A percentile compares a stretch with the other conserved stretches of the same genome.
Evolutionary conservation across 2,329 filamentous ascomycete species (phyloP).

Genomic region (Exophiala bonariae): DNA sequence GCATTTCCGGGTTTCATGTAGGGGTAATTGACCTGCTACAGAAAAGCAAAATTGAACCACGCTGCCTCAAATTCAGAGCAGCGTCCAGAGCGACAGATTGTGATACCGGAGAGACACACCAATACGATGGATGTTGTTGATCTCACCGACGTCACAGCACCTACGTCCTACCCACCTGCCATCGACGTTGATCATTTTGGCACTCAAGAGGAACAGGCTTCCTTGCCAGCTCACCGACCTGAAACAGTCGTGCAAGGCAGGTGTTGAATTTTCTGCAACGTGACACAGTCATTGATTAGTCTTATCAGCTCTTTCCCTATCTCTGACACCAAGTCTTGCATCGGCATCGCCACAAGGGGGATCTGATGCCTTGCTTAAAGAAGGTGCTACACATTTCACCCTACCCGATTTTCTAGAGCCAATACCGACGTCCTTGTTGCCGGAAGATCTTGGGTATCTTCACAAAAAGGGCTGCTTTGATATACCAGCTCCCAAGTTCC

Average conservation of each 20-base stretch:
- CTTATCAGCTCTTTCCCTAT: neutral
- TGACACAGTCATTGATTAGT: neutral
- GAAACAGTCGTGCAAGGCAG: neutral
- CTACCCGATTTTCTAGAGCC: constrained; percentile 66
- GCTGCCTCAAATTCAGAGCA: neutral
- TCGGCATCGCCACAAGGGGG: neutral
- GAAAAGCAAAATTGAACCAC: neutral
- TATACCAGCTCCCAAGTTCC: constrained; percentile 67
- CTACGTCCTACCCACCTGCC: too few relatives aligned
- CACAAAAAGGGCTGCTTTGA: constrained; percentile 79
- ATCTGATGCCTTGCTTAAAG: neutral
- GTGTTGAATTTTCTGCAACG: neutral
- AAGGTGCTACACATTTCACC: too few relatives aligned
- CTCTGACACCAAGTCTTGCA: neutral
- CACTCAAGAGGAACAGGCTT: neutral
- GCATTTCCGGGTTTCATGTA: neutral
- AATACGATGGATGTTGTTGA: too few relatives aligned
- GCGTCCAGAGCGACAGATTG: too few relatives aligned
- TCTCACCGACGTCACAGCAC: too few relatives aligned
- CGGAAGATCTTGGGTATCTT: constrained; percentile 80
- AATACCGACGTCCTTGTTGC: constrained; percentile 71
- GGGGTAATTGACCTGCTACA: neutral
- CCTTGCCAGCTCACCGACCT: neutral
- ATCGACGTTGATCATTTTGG: too few relatives aligned
- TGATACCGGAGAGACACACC: too few relatives aligned